Conservation (phyloP, 345 rosid species). For the Populus ilicifolia region DNA sequence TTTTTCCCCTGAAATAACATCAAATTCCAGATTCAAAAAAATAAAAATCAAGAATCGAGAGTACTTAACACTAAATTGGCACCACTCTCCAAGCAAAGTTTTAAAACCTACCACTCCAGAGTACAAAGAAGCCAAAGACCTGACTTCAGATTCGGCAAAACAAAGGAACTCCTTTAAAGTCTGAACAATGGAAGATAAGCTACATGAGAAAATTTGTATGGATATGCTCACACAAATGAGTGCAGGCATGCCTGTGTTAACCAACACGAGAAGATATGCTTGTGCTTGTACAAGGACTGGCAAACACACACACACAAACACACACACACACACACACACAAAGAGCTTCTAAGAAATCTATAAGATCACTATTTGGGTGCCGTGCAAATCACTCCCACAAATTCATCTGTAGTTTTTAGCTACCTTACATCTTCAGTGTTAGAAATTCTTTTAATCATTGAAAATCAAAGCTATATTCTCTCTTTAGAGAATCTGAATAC, state of each 20-base stretch:
- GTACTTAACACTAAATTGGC: conserved; percentile 5
- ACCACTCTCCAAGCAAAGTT: not conserved
- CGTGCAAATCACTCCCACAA: not conserved
- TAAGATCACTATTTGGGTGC: not conserved
- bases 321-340: too few relatives aligned
- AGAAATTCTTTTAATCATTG: not conserved
- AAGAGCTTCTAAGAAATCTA: not conserved
- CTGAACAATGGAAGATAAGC: conserved; percentile 31
- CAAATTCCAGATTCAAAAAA: not conserved
- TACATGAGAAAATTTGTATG: not conserved
- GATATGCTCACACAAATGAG: not conserved
- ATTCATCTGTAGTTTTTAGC: not conserved
- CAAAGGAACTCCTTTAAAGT: conserved; percentile 67
- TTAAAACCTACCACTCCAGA: conserved; percentile 69
- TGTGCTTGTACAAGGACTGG: not conserved
- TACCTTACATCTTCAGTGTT: not conserved
- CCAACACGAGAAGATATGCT: not conserved
- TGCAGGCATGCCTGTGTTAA: not conserved
- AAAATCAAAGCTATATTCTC: not conserved
- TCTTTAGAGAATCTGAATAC: not conserved
- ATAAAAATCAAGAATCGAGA: not conserved
- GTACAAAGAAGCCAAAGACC: conserved; percentile 72
- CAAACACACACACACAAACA: too few relatives aligned
- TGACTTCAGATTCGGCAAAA: conserved; percentile 80
- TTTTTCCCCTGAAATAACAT: conserved; percentile 62